Percentiles rank a stretch among this genome's conserved stretches.
Conservation (phyloP, 495 filamentous ascomycete species). For the Usnea hakonensis region DNA sequence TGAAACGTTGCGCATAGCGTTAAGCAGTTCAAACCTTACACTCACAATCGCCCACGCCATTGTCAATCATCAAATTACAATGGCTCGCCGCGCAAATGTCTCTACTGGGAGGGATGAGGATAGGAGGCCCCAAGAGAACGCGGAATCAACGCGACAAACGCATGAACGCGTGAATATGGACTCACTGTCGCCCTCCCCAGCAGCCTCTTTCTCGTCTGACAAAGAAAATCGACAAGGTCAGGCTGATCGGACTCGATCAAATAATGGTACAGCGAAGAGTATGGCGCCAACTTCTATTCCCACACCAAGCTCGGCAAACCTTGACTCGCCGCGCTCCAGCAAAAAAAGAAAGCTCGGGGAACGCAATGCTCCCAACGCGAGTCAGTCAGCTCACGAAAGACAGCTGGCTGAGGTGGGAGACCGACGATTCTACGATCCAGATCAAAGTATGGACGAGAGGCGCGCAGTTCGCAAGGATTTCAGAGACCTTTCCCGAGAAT, state of each 20-base stretch:
- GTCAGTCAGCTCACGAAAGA: slow-evolving; percentile 18
- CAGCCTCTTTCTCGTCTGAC: slow-evolving; percentile 42
- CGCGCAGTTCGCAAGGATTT: slow-evolving; percentile 58
- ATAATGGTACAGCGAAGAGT: slow-evolving; percentile 15
- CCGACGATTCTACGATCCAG: slow-evolving; percentile 69
- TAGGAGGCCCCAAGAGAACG: neutral
- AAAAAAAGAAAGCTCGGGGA: slow-evolving; percentile 42
- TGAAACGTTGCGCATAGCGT: neutral
- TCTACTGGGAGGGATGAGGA: slow-evolving; percentile 24
- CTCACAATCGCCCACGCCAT: neutral
- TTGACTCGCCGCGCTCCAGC: slow-evolving; percentile 17
- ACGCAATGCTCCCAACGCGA: slow-evolving; percentile 23
- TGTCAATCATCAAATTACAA: slow-evolving; percentile 2
- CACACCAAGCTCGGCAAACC: slow-evolving; percentile 12
- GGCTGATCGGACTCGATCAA: slow-evolving; percentile 8
- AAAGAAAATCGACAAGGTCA: slow-evolving; percentile 47
- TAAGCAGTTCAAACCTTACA: neutral
- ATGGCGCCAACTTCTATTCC: slow-evolving; percentile 25
- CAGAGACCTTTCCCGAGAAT: slow-evolving; percentile 56
- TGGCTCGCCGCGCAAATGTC: slow-evolving; percentile 21
- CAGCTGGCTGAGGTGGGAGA: slow-evolving; percentile 30
- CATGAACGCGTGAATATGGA: slow-evolving; percentile 15
- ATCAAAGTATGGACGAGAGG: slow-evolving; percentile 76
- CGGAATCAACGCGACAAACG: slow-evolving; percentile 10
- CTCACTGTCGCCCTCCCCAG: slow-evolving; percentile 35